Base-by-base conservation (phyloP, 2,329 filamentous ascomycete genomes). In the Dactylellina leptospora region DNA sequence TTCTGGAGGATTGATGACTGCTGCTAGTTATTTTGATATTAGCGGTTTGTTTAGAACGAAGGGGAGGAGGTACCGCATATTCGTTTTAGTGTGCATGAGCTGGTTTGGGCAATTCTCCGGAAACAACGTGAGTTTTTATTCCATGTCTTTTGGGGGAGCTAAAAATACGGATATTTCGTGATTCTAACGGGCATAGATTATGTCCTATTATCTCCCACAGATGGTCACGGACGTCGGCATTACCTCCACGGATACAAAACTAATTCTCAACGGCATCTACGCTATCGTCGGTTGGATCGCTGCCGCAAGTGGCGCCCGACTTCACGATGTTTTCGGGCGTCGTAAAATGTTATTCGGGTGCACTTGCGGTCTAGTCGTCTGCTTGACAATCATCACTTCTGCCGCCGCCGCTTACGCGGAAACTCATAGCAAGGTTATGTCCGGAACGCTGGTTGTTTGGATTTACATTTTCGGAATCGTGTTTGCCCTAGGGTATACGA, bases 51-150 rank as follows among this genome's bases (percentile, higher is more conserved):
- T 80, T 1, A 75, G 73, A 30, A 79, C 78, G 13, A 74, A 73
- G 6, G 78, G 78, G 0, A 79, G 79, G 53, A 76, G 78, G 1
- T 79, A 79, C 40, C 75, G 79, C 2, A 75, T 79, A 56, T 81
- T 81, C 76, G 82, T 85, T 77, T 82, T 85, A 1, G 78, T 85
- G 23, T 79, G 78, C 13, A 85, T 85, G 82, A 80, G 81, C 0
- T 85, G 85, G 77, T 84, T 86, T 62, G 82, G 83, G 0, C 82
- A 84, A 74, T 82, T 81, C 80, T 78, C 76, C 5, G 81, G 81
- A 1, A 83, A 82, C 74, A 82, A 82, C 82, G 3, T 79, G 76
- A 3, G 83, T 82, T 63, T 81, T 81, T 47, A 76, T 1, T 8
- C 4, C 25, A 38, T 47, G n/a, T n/a, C n/a, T n/a, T n/a, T n/a